phyloP scores from a whole-genome alignment of 2,329 filamentous ascomycete genomes.

The Gaeumannomyces sp. region DNA sequence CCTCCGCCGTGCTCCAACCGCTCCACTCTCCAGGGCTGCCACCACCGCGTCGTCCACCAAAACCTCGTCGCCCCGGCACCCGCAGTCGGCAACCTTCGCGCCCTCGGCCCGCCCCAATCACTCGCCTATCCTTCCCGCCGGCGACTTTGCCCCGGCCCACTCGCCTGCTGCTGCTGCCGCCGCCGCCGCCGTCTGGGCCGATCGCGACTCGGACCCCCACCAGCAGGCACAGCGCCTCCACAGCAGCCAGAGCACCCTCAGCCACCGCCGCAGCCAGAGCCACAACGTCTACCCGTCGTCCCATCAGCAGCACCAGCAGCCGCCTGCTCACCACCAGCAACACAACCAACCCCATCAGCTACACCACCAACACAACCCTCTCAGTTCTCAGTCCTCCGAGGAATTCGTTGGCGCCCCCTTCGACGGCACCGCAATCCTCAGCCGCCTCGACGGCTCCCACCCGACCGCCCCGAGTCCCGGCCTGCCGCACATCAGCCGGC shows the following conservation, averaged over 20 bases:
- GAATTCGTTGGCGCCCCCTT: conserved; percentile 61
- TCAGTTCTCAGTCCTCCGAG: conserved; percentile 43
- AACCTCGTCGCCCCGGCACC: conserved; percentile 42
- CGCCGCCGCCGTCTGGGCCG: conserved; percentile 11
- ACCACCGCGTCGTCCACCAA: conserved; percentile 43
- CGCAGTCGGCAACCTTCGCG: conserved; percentile 24
- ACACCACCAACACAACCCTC: conserved; percentile 25
- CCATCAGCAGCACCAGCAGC: conserved; percentile 6
- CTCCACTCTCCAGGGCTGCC: conserved; percentile 43
- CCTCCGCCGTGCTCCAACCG: conserved; percentile 54
- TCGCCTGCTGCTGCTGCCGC: conserved; percentile 9
- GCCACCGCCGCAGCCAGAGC: conserved; percentile 14
- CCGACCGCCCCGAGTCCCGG: conserved; percentile 17
- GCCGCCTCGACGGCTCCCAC: conserved; percentile 48
- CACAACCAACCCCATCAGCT: conserved; percentile 17
- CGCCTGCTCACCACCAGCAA: conserved; percentile 20
- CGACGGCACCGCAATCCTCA: conserved; percentile 56
- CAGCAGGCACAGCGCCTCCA: conserved; percentile 8
- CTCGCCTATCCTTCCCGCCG: conserved; percentile 38
- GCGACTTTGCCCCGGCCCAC: conserved; percentile 32
- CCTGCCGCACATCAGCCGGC: conserved; percentile 17
- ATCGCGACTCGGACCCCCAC: conserved; percentile 21
- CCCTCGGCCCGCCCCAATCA: conserved; percentile 31
- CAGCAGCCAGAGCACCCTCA: conserved; percentile 1
- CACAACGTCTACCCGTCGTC: conserved; percentile 20